Base-by-base conservation (phyloP, 148 eudicot species). In the Limonium bicolor region DNA sequence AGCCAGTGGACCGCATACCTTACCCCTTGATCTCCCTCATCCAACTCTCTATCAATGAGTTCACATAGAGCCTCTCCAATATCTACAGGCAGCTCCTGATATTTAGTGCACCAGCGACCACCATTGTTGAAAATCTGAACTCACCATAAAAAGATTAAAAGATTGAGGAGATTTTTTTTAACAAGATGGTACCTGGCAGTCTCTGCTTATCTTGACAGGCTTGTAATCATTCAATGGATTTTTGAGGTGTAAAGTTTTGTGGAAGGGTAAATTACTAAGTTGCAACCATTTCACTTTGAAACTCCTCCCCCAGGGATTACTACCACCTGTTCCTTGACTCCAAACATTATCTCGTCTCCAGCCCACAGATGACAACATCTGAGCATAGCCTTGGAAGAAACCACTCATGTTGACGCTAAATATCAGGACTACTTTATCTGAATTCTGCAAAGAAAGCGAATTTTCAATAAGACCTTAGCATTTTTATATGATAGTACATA, bases 401-500 rank as follows among this genome's bases (percentile, higher is more conserved):
- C 94, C 85, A 55, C 94, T 84, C 71, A 70, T 68, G 83, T 84
- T 84, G 69, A 84, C 88, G 59, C 94, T 84, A 64, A 68, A 84
- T 70, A 84, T 76, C 63, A 84, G 51, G 44, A 84, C 68, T 19
- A 84, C 94, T 61, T 62, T 76, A 59, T 61, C 54, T 45, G 74
- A 73, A 60, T 70, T 76, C 94, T 84, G 94, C 84, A 76, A 63
- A 50, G 69, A 41, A 69, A 55, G 45, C 42, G 62, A 36, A 41
- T n/a, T n/a, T n/a, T n/a, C n/a, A n/a, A n/a, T n/a, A n/a, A n/a
- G n/a, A n/a, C n/a, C n/a, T n/a, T n/a, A n/a, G n/a, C n/a, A n/a
- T n/a, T n/a, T n/a, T n/a, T n/a, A n/a, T n/a, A n/a, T n/a, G n/a
- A n/a, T n/a, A n/a, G n/a, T n/a, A n/a, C n/a, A n/a, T n/a, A n/a